A percentile compares a stretch with the other conserved stretches of the same genome.
Conservation (phyloP, 768 basidiomycete genomes). For the Asterophora parasitica region DNA sequence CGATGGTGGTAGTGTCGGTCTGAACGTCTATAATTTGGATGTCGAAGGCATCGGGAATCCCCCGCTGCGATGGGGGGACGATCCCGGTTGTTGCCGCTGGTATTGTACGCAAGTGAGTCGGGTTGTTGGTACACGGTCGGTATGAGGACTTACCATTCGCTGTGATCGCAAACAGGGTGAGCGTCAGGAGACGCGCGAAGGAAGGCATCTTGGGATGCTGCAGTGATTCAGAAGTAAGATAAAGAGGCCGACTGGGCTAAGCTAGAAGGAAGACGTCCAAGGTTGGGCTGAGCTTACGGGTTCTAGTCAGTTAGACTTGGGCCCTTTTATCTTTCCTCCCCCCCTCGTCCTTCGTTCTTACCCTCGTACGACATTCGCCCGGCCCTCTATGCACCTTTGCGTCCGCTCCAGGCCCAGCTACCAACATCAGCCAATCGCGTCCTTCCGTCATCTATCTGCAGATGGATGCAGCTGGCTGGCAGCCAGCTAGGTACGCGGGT, state of each 20-base stretch:
- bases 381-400: not conserved
- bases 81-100: conserved; percentile 2
- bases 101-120: too few relatives aligned
- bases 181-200: conserved; percentile 5
- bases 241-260: too few relatives aligned
- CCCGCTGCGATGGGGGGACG: conserved; percentile 5
- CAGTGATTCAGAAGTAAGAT: not conserved
- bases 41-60: conserved; percentile 1
- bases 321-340: conserved; percentile 3
- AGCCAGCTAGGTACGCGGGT: conserved; percentile 11
- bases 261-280: not conserved
- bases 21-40: not conserved
- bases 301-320: not conserved
- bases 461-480: conserved; percentile 5
- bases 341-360: too few relatives aligned
- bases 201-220: conserved; percentile 1
- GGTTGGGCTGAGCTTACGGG: not conserved
- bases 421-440: conserved; percentile 2
- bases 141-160: not conserved
- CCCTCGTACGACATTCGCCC: too few relatives aligned
- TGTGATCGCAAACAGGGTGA: conserved; percentile 7
- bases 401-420: conserved; percentile 8
- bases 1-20: conserved; percentile 22
- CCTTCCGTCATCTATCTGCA: not conserved
- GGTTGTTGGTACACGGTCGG: too few relatives aligned